Base-by-base conservation (phyloP, 164 flowering plant species). In the Stephania yunnanensis region DNA sequence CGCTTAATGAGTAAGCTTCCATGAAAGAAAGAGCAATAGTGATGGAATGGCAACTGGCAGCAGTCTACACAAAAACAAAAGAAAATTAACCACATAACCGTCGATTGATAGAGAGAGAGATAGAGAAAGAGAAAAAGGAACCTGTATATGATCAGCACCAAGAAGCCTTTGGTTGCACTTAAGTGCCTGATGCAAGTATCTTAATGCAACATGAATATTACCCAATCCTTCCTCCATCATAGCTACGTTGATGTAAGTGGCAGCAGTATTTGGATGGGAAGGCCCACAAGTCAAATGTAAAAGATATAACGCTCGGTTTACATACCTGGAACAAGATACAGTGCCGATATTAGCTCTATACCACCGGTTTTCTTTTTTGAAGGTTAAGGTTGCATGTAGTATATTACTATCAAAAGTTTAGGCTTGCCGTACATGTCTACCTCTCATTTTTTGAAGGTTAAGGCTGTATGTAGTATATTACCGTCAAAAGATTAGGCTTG, bases 221-320 rank as follows among this genome's bases (percentile, higher is more conserved):
- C 98, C 97, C 79, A 94, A 79, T 76, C 98, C 97, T 89, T 94
- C 98, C 83, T 94, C 98, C 98, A 94, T 94, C 98, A 94, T 92
- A 76, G 98, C 97, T 53, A 92, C 97, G 76, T 94, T 94, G n/a
- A 94, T 94, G 61, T 92, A 94, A 6, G 98, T 94, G 68, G 98
- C 98, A 81, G 98, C 98, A 50, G 98, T 94, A 53, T 94, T 92
- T 80, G 98, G 98, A 80, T 94, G 98, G 65, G 98, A 90, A 30
- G 94, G 92, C 15, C 98, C 98, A 76, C 97, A 94, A 9, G 96
- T 94, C 46, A 94, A 80, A 81, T 94, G 98, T 79, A 94, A 81
- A 73, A 94, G 97, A 86, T 90, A 94, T 72, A 94, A 74, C 25
- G 98, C 97, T 31, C 98, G 97, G 75, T 92, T 94, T 67, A 94